Evolutionary conservation across 441 rosid genomes (phyloP).

Genomic region (Erodium trifolium): DNA sequence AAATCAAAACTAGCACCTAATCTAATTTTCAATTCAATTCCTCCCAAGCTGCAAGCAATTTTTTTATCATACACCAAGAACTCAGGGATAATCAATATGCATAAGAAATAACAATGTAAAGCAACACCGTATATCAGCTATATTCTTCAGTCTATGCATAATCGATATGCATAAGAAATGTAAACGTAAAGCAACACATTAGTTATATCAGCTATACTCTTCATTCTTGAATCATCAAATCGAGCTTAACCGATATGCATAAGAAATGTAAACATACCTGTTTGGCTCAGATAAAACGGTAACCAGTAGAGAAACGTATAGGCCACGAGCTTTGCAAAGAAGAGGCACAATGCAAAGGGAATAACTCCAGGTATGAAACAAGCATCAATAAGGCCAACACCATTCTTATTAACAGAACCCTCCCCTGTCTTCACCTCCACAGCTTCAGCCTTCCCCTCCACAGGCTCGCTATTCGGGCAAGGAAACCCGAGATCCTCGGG

Average conservation of each 20-base stretch:
- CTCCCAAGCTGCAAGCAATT: too few species aligned
- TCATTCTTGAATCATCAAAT: neutral
- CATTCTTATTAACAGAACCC: conserved; percentile 45
- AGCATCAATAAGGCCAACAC: conserved; percentile 79
- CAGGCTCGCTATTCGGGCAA: conserved; percentile 22
- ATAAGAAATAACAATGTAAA: too few species aligned
- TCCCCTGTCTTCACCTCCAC: conserved; percentile 9
- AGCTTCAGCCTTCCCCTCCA: conserved; percentile 5
- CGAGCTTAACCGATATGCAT: conserved; percentile 5
- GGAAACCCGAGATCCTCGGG: conserved; percentile 87
- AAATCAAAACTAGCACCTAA: neutral
- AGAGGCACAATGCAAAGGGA: conserved; percentile 77
- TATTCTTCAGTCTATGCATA: neutral
- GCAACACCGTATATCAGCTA: neutral
- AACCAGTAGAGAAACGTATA: conserved; percentile 91
- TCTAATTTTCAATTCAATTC: neutral
- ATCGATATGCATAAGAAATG: too few species aligned
- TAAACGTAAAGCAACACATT: neutral
- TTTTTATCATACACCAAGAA: neutral
- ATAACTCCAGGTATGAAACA: conserved; percentile 89
- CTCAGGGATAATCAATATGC: neutral
- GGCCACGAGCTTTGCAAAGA: conserved; percentile 89
- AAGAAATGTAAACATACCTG: conserved; percentile 36
- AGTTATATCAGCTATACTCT: neutral
- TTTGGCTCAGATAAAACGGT: conserved; percentile 85